phyloP scores from a whole-genome alignment of 805 yeast genomes.

The Yamadazyma kitorensis region DNA sequence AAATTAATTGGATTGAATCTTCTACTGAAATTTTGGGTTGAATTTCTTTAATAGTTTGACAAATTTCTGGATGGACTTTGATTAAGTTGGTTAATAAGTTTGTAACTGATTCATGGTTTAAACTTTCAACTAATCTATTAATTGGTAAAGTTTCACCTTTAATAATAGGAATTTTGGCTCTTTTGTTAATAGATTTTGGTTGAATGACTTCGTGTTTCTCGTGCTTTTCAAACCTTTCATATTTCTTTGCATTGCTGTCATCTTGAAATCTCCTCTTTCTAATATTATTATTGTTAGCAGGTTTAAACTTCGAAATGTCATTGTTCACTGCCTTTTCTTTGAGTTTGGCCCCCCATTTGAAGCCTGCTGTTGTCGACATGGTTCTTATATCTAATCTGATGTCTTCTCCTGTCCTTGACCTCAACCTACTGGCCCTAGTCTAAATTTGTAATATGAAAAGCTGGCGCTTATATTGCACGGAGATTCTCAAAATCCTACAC shows the following conservation, averaged over 20 bases:
- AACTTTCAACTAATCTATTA: slow-evolving; percentile 61
- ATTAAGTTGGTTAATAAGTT: slow-evolving; percentile 52
- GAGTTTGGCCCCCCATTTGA: slow-evolving; percentile 25
- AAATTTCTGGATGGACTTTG: slow-evolving; percentile 59
- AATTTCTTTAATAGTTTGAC: slow-evolving; percentile 44
- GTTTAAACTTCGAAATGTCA: neutral
- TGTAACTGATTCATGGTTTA: slow-evolving; percentile 57
- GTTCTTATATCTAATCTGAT: no score
- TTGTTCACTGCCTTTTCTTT: slow-evolving; percentile 11
- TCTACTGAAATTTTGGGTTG: slow-evolving; percentile 60
- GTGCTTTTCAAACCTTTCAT: slow-evolving; percentile 5
- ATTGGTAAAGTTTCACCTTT: slow-evolving; percentile 62
- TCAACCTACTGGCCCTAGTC: no score
- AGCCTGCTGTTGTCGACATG: slow-evolving; percentile 24
- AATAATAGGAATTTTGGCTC: slow-evolving; percentile 42
- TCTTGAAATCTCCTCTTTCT: slow-evolving; percentile 17
- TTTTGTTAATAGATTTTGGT: slow-evolving; percentile 18
- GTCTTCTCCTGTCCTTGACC: no score
- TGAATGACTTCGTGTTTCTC: slow-evolving; percentile 2
- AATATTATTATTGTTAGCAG: neutral
- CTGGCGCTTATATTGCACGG: no score
- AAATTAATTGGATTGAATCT: slow-evolving; percentile 50
- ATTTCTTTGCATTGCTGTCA: slow-evolving; percentile 2
- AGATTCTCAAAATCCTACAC: no score
- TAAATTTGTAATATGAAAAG: no score